Conservation (phyloP, 352 stramenopile species). For the Phytopythium oedochilum region DNA sequence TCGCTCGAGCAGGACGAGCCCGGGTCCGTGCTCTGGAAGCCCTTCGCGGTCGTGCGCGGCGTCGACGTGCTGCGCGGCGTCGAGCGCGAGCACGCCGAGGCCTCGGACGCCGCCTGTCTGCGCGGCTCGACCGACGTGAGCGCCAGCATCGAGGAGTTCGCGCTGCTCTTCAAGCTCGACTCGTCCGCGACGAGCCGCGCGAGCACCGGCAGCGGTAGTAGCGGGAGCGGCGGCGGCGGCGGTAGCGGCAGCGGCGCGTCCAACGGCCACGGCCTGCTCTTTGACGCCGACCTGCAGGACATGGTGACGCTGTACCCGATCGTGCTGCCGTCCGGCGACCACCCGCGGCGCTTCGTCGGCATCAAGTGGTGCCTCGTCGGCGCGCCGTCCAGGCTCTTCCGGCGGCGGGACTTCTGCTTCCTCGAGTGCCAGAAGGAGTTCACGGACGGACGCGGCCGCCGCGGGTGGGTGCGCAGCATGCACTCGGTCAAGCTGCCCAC, state of each 20-base stretch:
- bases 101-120: constrained; percentile 48
- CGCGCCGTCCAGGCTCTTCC: constrained; percentile 66
- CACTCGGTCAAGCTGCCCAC: constrained; percentile 56
- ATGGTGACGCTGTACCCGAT: constrained; percentile 71
- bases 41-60: constrained; percentile 28
- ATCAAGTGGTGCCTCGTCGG: constrained; percentile 81
- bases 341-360: constrained; percentile 70
- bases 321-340: constrained; percentile 59
- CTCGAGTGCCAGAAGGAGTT: constrained; percentile 87
- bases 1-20: constrained; percentile 46
- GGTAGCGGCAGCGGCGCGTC: background rate
- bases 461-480: constrained; percentile 50
- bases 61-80: constrained; percentile 55
- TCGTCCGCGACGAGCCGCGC: constrained; percentile 41
- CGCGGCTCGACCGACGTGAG: constrained; percentile 66
- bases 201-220: background rate
- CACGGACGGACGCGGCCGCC: constrained; percentile 43
- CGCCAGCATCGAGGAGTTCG: constrained; percentile 81
- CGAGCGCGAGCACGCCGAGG: constrained; percentile 27
- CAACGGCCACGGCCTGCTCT: constrained; percentile 56
- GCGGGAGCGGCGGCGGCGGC: background rate
- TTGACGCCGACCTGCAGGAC: constrained; percentile 73
- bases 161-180: constrained; percentile 79
- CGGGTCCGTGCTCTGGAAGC: constrained; percentile 53
- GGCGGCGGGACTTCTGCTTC: constrained; percentile 81